A percentile compares a stretch with the other conserved stretches of the same genome.
phyloP scores from a whole-genome alignment of 2,329 filamentous ascomycete species.

The Fonsecaea pugnacius region DNA sequence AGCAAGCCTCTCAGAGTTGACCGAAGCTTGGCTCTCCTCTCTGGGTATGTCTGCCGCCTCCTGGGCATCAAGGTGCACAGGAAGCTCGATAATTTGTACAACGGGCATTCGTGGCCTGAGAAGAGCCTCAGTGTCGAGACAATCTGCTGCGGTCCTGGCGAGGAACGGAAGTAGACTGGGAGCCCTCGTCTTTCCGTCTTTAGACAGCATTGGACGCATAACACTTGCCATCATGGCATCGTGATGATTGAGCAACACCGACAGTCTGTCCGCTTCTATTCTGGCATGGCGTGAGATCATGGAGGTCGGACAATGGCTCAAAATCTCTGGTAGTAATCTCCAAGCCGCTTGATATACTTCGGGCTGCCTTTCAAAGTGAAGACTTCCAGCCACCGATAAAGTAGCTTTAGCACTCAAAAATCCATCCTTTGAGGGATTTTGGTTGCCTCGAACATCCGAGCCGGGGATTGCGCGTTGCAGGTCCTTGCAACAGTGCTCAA shows the following conservation, averaged over 20 bases:
- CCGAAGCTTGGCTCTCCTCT: constrained; percentile 40
- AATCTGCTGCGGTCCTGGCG: constrained; percentile 63
- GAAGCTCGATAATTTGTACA: constrained; percentile 35
- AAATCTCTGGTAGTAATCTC: constrained; percentile 64
- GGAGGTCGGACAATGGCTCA: constrained; percentile 65
- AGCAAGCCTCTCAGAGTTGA: constrained; percentile 54
- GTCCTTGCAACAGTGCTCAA: constrained; percentile 75
- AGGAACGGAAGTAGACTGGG: constrained; percentile 82
- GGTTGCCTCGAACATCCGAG: neutral
- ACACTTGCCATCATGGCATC: constrained; percentile 80
- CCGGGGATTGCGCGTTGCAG: constrained; percentile 45
- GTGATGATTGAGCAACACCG: constrained; percentile 71
- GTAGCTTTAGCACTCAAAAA: neutral
- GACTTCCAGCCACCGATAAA: neutral
- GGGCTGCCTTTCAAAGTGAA: constrained; percentile 23
- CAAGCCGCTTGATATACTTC: constrained; percentile 62
- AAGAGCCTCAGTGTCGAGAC: constrained; percentile 67
- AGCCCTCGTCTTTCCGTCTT: constrained; percentile 64
- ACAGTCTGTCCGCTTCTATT: constrained; percentile 77
- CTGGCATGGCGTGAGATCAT: constrained; percentile 57
- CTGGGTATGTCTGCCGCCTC: neutral
- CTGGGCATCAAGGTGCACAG: neutral
- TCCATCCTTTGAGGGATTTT: constrained; percentile 6
- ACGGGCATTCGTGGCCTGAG: constrained; percentile 59
- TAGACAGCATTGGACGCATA: constrained; percentile 72